phyloP scores from a whole-genome alignment of 805 yeast species.

The Nakazawaea populi region DNA sequence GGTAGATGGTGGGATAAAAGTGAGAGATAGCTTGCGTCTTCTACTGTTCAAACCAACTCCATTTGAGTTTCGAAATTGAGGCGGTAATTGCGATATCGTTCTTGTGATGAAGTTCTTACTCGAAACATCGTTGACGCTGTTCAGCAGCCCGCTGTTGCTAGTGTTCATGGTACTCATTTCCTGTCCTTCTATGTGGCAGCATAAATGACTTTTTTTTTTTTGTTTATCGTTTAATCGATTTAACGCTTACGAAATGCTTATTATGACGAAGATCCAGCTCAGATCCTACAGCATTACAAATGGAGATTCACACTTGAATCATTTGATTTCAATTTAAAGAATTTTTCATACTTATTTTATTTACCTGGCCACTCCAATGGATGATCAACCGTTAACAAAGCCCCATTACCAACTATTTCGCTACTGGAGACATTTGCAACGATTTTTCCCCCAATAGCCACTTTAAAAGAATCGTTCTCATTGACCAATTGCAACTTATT shows the following conservation, averaged over 20 bases:
- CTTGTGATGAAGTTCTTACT: conserved; percentile 13
- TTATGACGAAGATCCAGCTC: no score
- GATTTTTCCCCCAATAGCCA: conserved; percentile 25
- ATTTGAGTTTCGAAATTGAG: conserved; percentile 19
- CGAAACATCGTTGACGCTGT: not conserved
- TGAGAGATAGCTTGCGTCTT: conserved; percentile 27
- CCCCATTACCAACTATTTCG: conserved; percentile 39
- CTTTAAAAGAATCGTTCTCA: conserved; percentile 27
- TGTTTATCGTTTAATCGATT: not conserved
- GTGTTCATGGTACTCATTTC: not conserved
- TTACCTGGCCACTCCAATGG: conserved; percentile 29
- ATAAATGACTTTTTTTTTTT: not conserved
- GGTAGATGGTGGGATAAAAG: conserved; percentile 31
- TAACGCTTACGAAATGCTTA: not conserved
- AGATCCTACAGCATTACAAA: no score
- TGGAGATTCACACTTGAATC: no score
- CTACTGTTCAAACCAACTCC: conserved; percentile 25
- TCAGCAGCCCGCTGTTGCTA: not conserved
- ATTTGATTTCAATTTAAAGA: no score
- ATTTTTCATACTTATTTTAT: not conserved
- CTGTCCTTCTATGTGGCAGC: not conserved
- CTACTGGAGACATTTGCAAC: conserved; percentile 27
- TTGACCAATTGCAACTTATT: conserved; percentile 31
- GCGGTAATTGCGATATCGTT: conserved; percentile 20
- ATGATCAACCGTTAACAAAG: conserved; percentile 32